Percentiles rank a stretch among this genome's conserved stretches.
Evolutionary conservation across 192 early-diverging fungal species (phyloP).

Genomic region (Glomus cerebriforme): DNA sequence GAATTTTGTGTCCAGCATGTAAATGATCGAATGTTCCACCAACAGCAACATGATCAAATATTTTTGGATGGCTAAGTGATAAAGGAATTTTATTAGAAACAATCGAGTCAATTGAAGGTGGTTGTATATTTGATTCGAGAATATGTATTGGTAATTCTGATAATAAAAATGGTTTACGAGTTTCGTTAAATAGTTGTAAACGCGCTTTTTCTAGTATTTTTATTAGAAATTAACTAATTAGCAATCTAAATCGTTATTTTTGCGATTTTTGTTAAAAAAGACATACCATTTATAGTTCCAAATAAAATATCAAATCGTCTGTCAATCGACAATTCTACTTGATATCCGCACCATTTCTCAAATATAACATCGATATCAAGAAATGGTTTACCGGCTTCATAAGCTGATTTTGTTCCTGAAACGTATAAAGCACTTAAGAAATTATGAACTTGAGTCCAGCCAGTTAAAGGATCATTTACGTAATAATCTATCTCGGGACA

Average conservation of each 20-base stretch:
- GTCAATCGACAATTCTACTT: constrained; percentile 41
- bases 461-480: not conserved
- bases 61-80: not conserved
- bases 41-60: constrained; percentile 62
- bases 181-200: constrained; percentile 11
- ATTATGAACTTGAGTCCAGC: constrained; percentile 15
- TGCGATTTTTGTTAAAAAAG: not conserved
- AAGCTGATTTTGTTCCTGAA: constrained; percentile 47
- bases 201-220: not conserved
- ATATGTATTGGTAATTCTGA: constrained; percentile 15
- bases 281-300: constrained; percentile 44
- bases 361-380: constrained; percentile 62
- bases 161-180: constrained; percentile 9
- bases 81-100: not conserved
- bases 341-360: constrained; percentile 61
- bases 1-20: constrained; percentile 92
- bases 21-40: constrained; percentile 99
- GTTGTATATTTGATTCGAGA: not conserved
- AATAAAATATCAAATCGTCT: constrained; percentile 44
- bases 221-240: not conserved
- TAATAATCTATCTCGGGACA: constrained; percentile 7
- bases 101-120: not conserved
- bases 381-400: constrained; percentile 43
- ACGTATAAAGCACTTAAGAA: constrained; percentile 49
- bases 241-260: not conserved